A percentile compares a stretch with the other conserved stretches of the same genome.
These are phyloP conservation scores for Pascua guehoae DNA, from an alignment of 1,284 basidiomycete genomes.

Conservation along the genomic window DNA sequence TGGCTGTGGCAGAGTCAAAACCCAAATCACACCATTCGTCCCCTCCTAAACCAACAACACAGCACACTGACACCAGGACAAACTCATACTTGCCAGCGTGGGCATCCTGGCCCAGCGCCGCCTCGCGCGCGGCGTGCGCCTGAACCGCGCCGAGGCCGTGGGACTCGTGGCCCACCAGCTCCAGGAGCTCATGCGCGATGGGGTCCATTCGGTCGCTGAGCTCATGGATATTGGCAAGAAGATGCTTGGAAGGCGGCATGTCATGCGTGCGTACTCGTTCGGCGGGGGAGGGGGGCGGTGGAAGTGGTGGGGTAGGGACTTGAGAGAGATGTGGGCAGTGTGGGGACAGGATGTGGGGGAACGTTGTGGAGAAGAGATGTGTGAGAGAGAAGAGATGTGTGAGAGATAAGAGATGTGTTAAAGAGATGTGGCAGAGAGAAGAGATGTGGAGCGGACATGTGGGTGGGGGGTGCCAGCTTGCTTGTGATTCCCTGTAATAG, in stretches of 20 bases:
- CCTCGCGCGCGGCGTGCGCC: slow-evolving; percentile 78
- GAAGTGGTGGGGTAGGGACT: neutral
- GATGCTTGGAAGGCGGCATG: slow-evolving; percentile 82
- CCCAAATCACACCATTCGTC: neutral
- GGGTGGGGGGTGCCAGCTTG: no score
- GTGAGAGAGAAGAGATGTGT: no score
- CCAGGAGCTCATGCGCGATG: slow-evolving; percentile 95
- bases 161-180: slow-evolving; percentile 87
- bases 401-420: no score
- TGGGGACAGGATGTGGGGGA: no score
- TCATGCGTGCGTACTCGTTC: slow-evolving; percentile 53
- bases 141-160: slow-evolving; percentile 84
- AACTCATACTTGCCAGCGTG: slow-evolving; percentile 56
- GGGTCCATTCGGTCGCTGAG: slow-evolving; percentile 76
- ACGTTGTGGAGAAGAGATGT: no score
- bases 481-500: no score
- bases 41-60: neutral
- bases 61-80: slow-evolving; percentile 43
- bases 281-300: neutral
- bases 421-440: no score
- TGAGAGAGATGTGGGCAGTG: neutral
- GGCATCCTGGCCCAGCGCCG: slow-evolving; percentile 90
- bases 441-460: no score
- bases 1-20: neutral
- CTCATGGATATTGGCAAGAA: slow-evolving; percentile 90